A percentile compares a stretch with the other conserved stretches of the same genome.
phyloP scores from a whole-genome alignment of 768 basidiomycete genomes.

The Epithele typhae region DNA sequence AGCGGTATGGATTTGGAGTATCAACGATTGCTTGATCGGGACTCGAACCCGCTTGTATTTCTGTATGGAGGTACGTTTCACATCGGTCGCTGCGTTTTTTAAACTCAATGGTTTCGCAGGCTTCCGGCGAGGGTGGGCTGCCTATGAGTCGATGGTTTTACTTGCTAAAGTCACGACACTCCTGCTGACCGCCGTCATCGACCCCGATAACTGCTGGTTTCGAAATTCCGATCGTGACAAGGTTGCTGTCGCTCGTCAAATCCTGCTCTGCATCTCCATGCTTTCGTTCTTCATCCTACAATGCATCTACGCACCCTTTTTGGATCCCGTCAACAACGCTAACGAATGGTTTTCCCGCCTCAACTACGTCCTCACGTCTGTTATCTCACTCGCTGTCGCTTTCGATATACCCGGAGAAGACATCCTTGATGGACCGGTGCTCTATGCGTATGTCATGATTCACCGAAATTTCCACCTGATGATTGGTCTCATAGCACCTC shows the following conservation, averaged over 20 bases:
- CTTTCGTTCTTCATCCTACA: slow-evolving; percentile 58
- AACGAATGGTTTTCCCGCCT: slow-evolving; percentile 71
- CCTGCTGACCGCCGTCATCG: slow-evolving; percentile 59
- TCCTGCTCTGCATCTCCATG: slow-evolving; percentile 52
- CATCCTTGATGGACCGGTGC: slow-evolving; percentile 56
- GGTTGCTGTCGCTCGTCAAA: slow-evolving; percentile 58
- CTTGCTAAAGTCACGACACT: slow-evolving; percentile 67
- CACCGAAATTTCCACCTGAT: background rate
- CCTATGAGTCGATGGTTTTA: slow-evolving; percentile 62
- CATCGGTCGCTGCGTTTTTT: no score
- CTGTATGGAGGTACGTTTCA: slow-evolving; percentile 57
- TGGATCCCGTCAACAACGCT: slow-evolving; percentile 69
- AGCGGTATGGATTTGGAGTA: slow-evolving; percentile 68
- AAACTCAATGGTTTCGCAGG: slow-evolving; percentile 37
- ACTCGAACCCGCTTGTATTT: slow-evolving; percentile 65
- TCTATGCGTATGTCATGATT: slow-evolving; percentile 56
- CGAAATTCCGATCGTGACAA: slow-evolving; percentile 45
- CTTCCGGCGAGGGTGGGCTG: slow-evolving; percentile 66
- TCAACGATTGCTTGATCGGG: slow-evolving; percentile 56
- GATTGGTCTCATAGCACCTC: background rate
- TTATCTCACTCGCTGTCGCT: slow-evolving; percentile 59
- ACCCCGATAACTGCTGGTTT: slow-evolving; percentile 72
- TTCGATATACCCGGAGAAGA: slow-evolving; percentile 50
- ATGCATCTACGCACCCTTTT: slow-evolving; percentile 56
- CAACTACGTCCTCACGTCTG: slow-evolving; percentile 64